phyloP scores from a whole-genome alignment of 2,329 filamentous ascomycete species.

The Curvularia sp. region DNA sequence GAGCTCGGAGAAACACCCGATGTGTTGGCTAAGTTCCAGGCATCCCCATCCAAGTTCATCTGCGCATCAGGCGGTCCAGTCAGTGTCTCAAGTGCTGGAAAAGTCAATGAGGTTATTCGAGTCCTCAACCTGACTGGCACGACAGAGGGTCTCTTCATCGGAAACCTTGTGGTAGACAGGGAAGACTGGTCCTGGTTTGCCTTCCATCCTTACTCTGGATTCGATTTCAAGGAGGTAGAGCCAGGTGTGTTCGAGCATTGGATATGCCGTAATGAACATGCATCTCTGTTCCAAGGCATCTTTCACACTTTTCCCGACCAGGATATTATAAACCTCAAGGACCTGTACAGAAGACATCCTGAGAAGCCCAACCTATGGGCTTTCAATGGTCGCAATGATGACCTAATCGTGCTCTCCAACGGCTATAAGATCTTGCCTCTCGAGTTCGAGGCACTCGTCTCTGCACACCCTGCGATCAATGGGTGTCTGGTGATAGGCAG shows the following conservation, averaged over 20 bases:
- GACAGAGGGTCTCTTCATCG: conserved; percentile 35
- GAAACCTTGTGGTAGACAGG: conserved; percentile 19
- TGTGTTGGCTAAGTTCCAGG: conserved; percentile 29
- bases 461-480: conserved; percentile 39
- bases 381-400: conserved; percentile 32
- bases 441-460: conserved; percentile 31
- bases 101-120: conserved; percentile 26
- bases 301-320: conserved; percentile 34
- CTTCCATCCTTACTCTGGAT: conserved; percentile 31
- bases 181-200: conserved; percentile 38
- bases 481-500: conserved; percentile 41
- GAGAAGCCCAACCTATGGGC: conserved; percentile 30
- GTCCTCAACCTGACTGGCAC: conserved; percentile 34
- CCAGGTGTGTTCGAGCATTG: conserved; percentile 47
- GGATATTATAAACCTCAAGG: conserved; percentile 28
- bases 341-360: conserved; percentile 29
- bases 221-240: conserved; percentile 34
- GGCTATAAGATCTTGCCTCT: conserved; percentile 33
- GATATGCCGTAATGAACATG: conserved; percentile 44
- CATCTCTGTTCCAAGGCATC: conserved; percentile 28
- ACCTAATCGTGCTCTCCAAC: conserved; percentile 30
- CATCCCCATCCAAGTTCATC: conserved; percentile 24
- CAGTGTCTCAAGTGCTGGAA: conserved; percentile 24
- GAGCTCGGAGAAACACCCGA: conserved; percentile 32
- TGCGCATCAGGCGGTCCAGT: conserved; percentile 49